Evolutionary conservation across 768 basidiomycete genomes (phyloP), one percentile per base, ranked within the genome.

Genomic region (Crassisporium funariophilum): DNA sequence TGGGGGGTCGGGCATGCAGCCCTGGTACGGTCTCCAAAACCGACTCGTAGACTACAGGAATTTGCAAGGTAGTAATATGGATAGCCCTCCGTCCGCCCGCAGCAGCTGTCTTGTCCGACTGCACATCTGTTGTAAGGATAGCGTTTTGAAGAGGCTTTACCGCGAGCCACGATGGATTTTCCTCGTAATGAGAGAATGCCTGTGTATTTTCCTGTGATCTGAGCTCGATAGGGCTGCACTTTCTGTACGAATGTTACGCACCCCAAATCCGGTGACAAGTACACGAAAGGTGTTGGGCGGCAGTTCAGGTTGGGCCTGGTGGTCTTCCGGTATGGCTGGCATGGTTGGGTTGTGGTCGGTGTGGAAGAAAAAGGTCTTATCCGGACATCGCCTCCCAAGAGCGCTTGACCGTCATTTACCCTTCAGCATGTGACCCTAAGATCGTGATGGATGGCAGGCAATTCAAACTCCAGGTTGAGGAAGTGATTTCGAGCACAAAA

Each of bases 141-240:
- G 70, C 66, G 60, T 86, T 79, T 56, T 86, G 81, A 16, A 88
- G 70, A 8, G 80, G 73, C 50, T 77, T 68, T 9, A 83, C 84
- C 24, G 85, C 84, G 5, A 83, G 71, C 86, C 86, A 88, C 16
- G 86, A 87, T 2, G 86, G 86, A 56, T 88, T 88, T 45, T 73
- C 72, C 41, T 68, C 57, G 55, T 77, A 78, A 15, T 78, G 75
- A 41, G 71, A 63, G 61, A 82, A 83, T 20, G 84, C 82, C 80
- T 83, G 57, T 51, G 40, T 38, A 45, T 39, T 29, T 25, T 52
- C 40, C 25, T 25, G 23, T 33, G 38, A 35, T 34, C 25, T 25
- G 27, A 41, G 34, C 23, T 15, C 12, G 13, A 46, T 10, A 35
- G 22, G 17, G 25, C 24, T 24, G 38, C 23, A 44, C 31, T 25